Percentiles rank a stretch among this genome's conserved stretches.
Conservation (phyloP, 164 flowering plant species). For the Euptelea pleiosperma region DNA sequence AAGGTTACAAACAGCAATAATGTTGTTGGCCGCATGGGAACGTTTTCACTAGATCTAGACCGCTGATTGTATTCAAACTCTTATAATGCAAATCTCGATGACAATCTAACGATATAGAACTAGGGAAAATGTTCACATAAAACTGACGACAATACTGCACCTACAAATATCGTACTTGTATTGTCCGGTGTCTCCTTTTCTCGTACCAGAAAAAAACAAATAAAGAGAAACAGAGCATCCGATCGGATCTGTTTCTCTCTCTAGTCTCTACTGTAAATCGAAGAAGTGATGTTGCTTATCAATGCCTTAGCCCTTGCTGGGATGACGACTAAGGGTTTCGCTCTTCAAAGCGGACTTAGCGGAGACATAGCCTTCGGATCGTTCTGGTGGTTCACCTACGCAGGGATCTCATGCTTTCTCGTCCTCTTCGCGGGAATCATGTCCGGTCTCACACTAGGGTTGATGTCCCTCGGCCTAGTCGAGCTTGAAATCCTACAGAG, state of each 20-base stretch:
- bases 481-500: constrained; percentile 46
- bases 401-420: constrained; percentile 35
- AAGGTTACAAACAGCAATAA: no score
- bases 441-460: constrained; percentile 47
- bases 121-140: no score
- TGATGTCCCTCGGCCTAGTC: constrained; percentile 50
- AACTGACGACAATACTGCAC: no score
- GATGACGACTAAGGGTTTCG: constrained; percentile 23
- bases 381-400: constrained; percentile 32
- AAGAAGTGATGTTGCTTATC: constrained; percentile 5
- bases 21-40: no score
- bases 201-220: no score
- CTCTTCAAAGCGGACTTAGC: constrained; percentile 9
- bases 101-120: no score
- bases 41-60: no score
- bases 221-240: no score
- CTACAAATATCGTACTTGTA: no score
- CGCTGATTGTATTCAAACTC: no score
- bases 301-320: constrained; percentile 17
- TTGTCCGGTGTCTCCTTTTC: no score
- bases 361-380: constrained; percentile 28
- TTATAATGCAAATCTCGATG: no score
- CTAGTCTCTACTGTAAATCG: background rate
- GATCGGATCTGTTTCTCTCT: background rate
- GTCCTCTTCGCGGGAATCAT: constrained; percentile 49